Percentiles rank a stretch among this genome's conserved stretches.
These are phyloP conservation scores for Xylariaceae sp. DNA, from an alignment of 2,329 filamentous ascomycete species.

Conservation along the genomic window DNA sequence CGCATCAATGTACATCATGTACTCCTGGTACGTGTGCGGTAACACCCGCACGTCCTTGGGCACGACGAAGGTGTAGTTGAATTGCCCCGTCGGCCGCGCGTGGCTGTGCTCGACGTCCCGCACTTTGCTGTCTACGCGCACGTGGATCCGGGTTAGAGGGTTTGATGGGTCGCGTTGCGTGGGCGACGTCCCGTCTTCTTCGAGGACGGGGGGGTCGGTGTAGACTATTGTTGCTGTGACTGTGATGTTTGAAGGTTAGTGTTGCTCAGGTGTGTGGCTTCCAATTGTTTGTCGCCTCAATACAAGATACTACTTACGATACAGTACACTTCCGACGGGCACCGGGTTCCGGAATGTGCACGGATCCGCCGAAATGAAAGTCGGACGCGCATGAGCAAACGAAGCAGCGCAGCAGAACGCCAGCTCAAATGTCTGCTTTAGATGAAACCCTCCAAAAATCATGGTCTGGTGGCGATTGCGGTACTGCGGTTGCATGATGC, in stretches of 20 bases:
- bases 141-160: constrained; percentile 52
- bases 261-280: no score
- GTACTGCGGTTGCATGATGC: constrained; percentile 66
- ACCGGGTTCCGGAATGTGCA: constrained; percentile 71
- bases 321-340: constrained; percentile 68
- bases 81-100: constrained; percentile 64
- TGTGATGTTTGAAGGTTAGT: neutral
- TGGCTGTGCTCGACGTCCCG: constrained; percentile 58
- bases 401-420: constrained; percentile 70
- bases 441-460: constrained; percentile 71
- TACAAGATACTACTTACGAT: constrained; percentile 32
- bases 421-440: constrained; percentile 70
- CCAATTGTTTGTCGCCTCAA: neutral
- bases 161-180: constrained; percentile 23
- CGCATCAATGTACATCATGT: constrained; percentile 42
- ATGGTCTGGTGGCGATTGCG: constrained; percentile 60
- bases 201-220: constrained; percentile 53
- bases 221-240: constrained; percentile 67
- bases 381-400: constrained; percentile 63
- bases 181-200: constrained; percentile 45
- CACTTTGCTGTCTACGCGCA: constrained; percentile 67
- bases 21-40: constrained; percentile 38
- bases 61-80: constrained; percentile 60
- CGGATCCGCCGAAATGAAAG: constrained; percentile 67
- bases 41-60: constrained; percentile 36